A percentile compares a stretch with the other conserved stretches of the same genome.
Conservation (phyloP, 2,329 filamentous ascomycete genomes). For the Colletotrichum lentis region DNA sequence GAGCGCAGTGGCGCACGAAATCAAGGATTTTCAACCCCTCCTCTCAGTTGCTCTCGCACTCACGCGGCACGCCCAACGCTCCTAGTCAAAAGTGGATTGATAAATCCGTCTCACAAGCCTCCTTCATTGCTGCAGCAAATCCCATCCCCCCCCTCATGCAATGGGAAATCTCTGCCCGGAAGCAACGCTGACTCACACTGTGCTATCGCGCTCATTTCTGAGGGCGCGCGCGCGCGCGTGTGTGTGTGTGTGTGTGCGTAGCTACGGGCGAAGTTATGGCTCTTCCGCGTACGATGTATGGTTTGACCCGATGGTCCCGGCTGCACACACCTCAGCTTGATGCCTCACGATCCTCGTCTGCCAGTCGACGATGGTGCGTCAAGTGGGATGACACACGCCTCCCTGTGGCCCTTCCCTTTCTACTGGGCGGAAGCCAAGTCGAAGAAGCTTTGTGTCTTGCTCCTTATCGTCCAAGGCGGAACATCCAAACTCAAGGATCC, state of each 20-base stretch:
- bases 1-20: slow-evolving; percentile 9
- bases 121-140: slow-evolving; percentile 6
- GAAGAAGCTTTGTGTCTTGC: slow-evolving; percentile 9
- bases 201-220: not conserved
- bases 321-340: not conserved
- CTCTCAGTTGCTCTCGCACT: slow-evolving; percentile 22
- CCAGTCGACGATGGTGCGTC: slow-evolving; percentile 9
- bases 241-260: too few relatives aligned
- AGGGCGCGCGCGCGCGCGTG: too few relatives aligned
- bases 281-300: slow-evolving; percentile 11
- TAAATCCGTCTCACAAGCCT: slow-evolving; percentile 29
- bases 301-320: slow-evolving; percentile 21
- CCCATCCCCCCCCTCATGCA: slow-evolving; percentile 3
- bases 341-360: slow-evolving; percentile 14
- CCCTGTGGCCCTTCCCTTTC: slow-evolving; percentile 4
- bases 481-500: not conserved
- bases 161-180: slow-evolving; percentile 9
- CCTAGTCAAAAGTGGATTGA: slow-evolving; percentile 21
- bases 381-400: slow-evolving; percentile 29
- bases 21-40: slow-evolving; percentile 12
- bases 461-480: slow-evolving; percentile 5
- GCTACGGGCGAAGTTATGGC: not conserved
- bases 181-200: slow-evolving; percentile 28
- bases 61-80: slow-evolving; percentile 10
- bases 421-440: not conserved